Evolutionary conservation across 495 filamentous ascomycete species (phyloP).

Genomic region (Aspergillus leporis): DNA sequence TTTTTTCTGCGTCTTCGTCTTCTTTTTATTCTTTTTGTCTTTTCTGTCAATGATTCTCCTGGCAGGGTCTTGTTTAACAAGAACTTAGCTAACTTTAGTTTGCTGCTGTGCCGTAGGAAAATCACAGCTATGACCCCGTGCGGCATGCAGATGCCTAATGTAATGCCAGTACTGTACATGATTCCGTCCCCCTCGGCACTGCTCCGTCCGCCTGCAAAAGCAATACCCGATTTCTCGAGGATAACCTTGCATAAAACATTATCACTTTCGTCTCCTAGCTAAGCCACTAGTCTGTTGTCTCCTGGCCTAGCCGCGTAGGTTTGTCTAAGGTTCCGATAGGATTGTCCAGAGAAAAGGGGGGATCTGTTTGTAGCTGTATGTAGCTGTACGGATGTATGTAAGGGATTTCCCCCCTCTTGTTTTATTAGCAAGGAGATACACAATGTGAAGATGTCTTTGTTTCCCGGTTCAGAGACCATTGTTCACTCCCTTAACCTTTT

Average conservation of each 20-base stretch:
- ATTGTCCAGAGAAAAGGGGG: not conserved
- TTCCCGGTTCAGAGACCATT: not conserved
- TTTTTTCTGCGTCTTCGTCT: not conserved
- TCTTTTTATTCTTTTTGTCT: not conserved
- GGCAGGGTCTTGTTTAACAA: not conserved
- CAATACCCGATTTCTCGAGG: not conserved
- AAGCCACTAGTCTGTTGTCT: not conserved
- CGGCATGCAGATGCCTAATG: not conserved
- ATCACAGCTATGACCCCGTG: not conserved
- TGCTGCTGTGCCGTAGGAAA: not conserved
- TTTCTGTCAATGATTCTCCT: not conserved
- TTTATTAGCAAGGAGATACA: not conserved
- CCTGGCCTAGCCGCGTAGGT: not conserved
- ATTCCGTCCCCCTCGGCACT: not conserved
- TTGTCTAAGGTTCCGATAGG: not conserved
- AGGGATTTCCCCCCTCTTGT: not conserved
- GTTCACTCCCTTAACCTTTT: not conserved
- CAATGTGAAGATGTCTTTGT: not conserved
- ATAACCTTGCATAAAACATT: not conserved
- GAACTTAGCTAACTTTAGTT: not conserved
- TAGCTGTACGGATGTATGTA: not conserved
- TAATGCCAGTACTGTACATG: not conserved
- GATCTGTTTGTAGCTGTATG: not conserved
- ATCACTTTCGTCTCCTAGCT: not conserved
- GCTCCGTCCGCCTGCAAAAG: not conserved